Conservation (phyloP, 371 early-diverging fungal genomes). For the Zancudomyces culisetae region DNA sequence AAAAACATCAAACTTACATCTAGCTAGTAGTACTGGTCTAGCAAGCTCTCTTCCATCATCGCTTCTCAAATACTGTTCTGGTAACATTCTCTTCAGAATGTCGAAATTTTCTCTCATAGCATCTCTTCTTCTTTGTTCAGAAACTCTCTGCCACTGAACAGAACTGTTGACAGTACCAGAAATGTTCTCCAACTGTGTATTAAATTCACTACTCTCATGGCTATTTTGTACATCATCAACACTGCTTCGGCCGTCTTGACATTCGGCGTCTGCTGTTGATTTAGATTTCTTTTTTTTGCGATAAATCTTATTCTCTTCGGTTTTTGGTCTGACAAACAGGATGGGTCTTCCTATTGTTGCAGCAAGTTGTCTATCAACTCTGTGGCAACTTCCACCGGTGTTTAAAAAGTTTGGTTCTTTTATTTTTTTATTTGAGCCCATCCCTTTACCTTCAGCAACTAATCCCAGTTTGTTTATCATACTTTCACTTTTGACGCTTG, state of each 20-base stretch:
- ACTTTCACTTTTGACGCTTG: too few species aligned
- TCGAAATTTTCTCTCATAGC: slow-evolving; percentile 29
- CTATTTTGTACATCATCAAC: slow-evolving; percentile 6
- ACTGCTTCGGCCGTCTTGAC: slow-evolving; percentile 13
- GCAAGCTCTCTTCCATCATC: slow-evolving; percentile 26
- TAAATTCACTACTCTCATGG: neutral
- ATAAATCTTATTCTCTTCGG: neutral
- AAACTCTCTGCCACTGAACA: slow-evolving; percentile 22
- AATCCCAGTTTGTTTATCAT: too few species aligned
- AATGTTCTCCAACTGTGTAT: neutral
- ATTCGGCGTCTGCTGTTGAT: neutral
- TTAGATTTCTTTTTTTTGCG: neutral
- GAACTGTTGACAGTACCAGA: neutral
- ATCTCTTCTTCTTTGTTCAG: slow-evolving; percentile 23
- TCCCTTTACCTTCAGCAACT: too few species aligned
- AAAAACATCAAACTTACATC: slow-evolving; percentile 5
- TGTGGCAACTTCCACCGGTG: slow-evolving; percentile 12
- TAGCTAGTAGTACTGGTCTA: slow-evolving; percentile 19
- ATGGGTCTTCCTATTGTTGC: slow-evolving; percentile 15
- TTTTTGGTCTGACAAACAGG: slow-evolving; percentile 17
- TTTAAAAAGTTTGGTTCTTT: too few species aligned
- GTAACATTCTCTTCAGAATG: slow-evolving; percentile 25
- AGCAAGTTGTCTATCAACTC: slow-evolving; percentile 22
- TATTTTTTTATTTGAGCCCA: too few species aligned
- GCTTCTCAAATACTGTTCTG: slow-evolving; percentile 21